Base-by-base conservation (phyloP, 2,329 filamentous ascomycete species). In the Aspergillus fumigatus region DNA sequence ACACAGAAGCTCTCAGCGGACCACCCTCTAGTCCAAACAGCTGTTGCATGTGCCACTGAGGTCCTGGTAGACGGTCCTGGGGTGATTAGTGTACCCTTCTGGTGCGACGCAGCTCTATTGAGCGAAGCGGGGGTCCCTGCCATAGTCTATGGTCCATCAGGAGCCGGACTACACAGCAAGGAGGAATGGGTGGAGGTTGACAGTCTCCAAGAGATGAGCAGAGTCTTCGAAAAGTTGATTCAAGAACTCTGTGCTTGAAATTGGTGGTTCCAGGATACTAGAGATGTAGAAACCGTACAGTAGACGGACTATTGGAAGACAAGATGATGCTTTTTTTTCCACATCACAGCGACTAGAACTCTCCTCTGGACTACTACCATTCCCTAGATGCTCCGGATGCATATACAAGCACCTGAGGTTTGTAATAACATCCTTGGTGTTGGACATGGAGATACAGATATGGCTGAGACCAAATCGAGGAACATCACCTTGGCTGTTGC, bases 31-130 rank as follows among this genome's bases (percentile, higher is more conserved):
- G 72, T 73, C 0, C 55, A 68, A 3, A 64, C 73, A 4, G 69
- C 75, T 0, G 51, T 63, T 1, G 60, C 70, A 0, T 63, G 68
- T 38, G 67, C 73, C 1, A 54, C 65, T 2, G 45, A 61, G 2
- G 62, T 69, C 0, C 60, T 76, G 1, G 73, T 69, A 0, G 54
- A 40, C 7, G 53, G 68, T 0, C 65, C 71, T 0, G 54, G 53
- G 0, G 56, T 78, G 0, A 27, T 53, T 1, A 71, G 70, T 6
- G 72, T 64, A 0, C 62, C 73, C 0, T 81, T 74, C 58, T 83
- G 80, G 82, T 80, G 78, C 0, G 80, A 83, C 62, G 78, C 75
- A n/a, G 80, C 80, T 1, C 63, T 82, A 11, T 59, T 83, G 0
- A 69, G 72, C 0, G 70, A 76, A 19, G 69, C 66, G 14, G 80